Evolutionary conservation across 2,329 filamentous ascomycete genomes (phyloP).

Genomic region (Samsoniella hepiali): DNA sequence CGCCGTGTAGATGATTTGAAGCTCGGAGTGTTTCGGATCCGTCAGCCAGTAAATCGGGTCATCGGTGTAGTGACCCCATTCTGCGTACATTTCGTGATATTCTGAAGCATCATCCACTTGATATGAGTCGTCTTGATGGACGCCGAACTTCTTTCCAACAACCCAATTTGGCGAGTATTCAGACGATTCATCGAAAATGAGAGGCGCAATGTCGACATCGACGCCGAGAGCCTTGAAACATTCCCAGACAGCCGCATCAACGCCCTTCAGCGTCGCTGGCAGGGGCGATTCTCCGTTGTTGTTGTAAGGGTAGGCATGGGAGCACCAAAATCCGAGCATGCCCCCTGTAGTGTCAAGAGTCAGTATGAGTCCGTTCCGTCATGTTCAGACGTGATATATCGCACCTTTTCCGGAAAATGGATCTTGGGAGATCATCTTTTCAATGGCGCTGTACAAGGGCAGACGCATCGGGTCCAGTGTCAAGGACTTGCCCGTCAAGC

Average conservation of each 20-base stretch:
- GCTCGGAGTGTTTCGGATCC: neutral
- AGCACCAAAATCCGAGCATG: conserved; percentile 42
- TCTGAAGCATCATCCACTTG: neutral
- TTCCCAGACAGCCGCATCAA: conserved; percentile 38
- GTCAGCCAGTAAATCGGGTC: neutral
- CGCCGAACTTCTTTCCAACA: neutral
- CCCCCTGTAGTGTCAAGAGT: conserved; percentile 33
- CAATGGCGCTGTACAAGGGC: neutral
- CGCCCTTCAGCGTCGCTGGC: conserved; percentile 41
- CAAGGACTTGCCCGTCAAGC: conserved; percentile 9
- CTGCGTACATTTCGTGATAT: neutral
- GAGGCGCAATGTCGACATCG: neutral
- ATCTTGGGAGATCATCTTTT: neutral
- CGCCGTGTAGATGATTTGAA: neutral
- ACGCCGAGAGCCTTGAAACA: neutral
- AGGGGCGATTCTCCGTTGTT: conserved; percentile 27
- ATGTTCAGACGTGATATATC: too few species aligned
- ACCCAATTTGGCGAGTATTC: neutral
- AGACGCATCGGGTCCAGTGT: conserved; percentile 15
- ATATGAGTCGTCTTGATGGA: neutral
- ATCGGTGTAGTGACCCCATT: neutral
- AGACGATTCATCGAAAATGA: neutral
- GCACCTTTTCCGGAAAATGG: neutral
- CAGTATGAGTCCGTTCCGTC: too few species aligned
- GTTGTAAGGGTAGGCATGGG: conserved; percentile 46